These are phyloP conservation scores for Lactarius tabidus DNA, from an alignment of 768 basidiomycete genomes.

Conservation along the genomic window DNA sequence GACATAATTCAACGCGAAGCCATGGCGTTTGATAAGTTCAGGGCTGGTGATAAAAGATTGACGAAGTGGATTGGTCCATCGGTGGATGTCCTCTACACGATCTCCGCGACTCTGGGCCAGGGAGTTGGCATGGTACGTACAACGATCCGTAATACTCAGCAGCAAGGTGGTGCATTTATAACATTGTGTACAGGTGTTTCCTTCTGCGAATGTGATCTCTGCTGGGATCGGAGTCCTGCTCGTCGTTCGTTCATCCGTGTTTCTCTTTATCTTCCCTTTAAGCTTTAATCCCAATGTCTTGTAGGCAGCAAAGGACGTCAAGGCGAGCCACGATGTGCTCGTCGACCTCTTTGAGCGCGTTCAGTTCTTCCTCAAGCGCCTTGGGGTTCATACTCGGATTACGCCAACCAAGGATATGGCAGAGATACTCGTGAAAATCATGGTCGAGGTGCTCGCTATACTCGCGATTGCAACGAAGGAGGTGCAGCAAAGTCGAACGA, in stretches of 20 bases:
- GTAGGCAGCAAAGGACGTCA: background rate
- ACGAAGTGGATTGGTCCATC: too few species aligned
- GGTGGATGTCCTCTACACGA: background rate
- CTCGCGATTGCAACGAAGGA: background rate
- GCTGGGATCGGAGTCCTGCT: background rate
- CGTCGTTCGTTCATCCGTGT: background rate
- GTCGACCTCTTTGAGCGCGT: background rate
- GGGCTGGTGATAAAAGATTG: too few species aligned
- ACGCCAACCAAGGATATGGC: background rate
- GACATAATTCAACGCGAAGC: too few species aligned
- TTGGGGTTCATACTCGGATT: background rate
- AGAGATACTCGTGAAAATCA: background rate
- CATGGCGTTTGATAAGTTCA: too few species aligned
- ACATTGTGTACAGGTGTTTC: background rate
- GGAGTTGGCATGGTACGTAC: background rate
- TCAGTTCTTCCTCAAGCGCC: background rate
- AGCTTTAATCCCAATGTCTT: rapidly evolving
- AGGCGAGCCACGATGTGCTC: background rate
- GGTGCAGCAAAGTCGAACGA: background rate
- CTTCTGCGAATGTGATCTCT: background rate
- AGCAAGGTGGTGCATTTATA: background rate
- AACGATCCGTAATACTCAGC: background rate
- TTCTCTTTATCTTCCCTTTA: background rate
- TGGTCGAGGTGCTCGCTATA: background rate
- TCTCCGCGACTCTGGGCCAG: background rate